These are phyloP conservation scores for Phaeosphaeriaceae sp. DNA, from an alignment of 2,329 filamentous ascomycete genomes.

Conservation along the genomic window DNA sequence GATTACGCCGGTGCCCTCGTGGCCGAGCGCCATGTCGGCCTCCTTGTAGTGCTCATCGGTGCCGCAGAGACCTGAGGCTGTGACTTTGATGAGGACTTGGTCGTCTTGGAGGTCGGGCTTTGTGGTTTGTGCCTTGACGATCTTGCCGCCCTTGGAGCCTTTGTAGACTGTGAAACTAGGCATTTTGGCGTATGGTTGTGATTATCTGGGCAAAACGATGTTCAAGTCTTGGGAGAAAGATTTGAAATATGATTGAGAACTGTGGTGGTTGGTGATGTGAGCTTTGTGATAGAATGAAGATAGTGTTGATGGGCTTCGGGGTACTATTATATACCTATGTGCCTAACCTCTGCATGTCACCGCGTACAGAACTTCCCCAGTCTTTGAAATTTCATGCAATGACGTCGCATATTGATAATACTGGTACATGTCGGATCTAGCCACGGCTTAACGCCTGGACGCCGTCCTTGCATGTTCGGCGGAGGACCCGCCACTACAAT, in stretches of 20 bases:
- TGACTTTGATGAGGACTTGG: constrained; percentile 69
- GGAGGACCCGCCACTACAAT: constrained; percentile 22
- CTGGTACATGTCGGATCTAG: constrained; percentile 17
- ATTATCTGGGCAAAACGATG: background rate
- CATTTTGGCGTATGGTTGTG: constrained; percentile 31
- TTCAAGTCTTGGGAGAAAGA: no score
- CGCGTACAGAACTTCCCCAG: constrained; percentile 1
- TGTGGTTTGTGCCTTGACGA: constrained; percentile 59
- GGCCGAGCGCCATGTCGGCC: constrained; percentile 59
- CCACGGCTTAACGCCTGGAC: constrained; percentile 11
- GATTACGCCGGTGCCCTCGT: constrained; percentile 64
- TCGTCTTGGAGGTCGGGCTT: constrained; percentile 56
- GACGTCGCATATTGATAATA: constrained; percentile 29
- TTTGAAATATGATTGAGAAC: background rate
- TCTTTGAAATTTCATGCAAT: constrained; percentile 24
- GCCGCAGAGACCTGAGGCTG: constrained; percentile 72
- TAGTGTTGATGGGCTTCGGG: background rate
- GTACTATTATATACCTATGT: background rate
- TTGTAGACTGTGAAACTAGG: constrained; percentile 69
- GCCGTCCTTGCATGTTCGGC: constrained; percentile 16
- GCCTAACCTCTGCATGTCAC: background rate
- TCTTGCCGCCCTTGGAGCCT: constrained; percentile 65
- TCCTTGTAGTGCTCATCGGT: constrained; percentile 61
- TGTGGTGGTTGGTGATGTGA: no score
- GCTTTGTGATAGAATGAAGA: background rate